Percentiles rank a stretch among this genome's conserved stretches.
phyloP scores from a whole-genome alignment of 2,329 filamentous ascomycete genomes.

The Hypoxylon sp. region DNA sequence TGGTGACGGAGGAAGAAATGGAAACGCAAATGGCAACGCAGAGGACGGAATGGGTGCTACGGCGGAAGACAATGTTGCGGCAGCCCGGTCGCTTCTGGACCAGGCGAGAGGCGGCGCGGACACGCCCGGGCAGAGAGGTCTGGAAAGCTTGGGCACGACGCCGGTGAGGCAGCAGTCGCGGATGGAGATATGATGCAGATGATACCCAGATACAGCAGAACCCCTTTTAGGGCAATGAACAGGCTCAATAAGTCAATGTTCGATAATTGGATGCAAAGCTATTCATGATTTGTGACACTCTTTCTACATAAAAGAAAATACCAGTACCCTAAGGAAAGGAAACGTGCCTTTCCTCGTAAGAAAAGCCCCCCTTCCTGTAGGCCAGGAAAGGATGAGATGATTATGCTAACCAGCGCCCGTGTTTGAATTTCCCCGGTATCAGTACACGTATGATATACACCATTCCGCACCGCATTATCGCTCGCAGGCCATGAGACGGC shows the following conservation, averaged over 20 bases:
- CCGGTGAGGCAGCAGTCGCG: constrained; percentile 47
- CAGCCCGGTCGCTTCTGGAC: constrained; percentile 41
- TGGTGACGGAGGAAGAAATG: constrained; percentile 1
- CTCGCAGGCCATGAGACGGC: background rate
- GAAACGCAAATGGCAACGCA: constrained; percentile 2
- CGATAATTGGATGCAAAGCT: background rate
- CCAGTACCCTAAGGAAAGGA: too few relatives aligned
- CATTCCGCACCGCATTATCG: constrained; percentile 21
- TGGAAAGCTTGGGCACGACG: constrained; percentile 58
- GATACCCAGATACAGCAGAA: constrained; percentile 19
- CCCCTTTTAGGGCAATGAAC: background rate
- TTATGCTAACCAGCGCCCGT: constrained; percentile 33
- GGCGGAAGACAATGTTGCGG: constrained; percentile 24
- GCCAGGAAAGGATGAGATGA: constrained; percentile 6
- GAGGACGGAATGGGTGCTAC: background rate
- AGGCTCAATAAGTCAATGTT: constrained; percentile 2
- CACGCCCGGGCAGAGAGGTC: constrained; percentile 49
- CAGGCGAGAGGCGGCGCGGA: constrained; percentile 33
- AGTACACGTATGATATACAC: constrained; percentile 34
- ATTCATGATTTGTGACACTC: constrained; percentile 8
- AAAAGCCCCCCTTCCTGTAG: background rate
- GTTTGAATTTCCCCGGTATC: constrained; percentile 22
- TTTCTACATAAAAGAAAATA: constrained; percentile 34
- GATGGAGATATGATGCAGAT: constrained; percentile 39
- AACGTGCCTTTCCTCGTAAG: background rate